phyloP scores from a whole-genome alignment of 345 rosid species.

The Litchi chinensis region DNA sequence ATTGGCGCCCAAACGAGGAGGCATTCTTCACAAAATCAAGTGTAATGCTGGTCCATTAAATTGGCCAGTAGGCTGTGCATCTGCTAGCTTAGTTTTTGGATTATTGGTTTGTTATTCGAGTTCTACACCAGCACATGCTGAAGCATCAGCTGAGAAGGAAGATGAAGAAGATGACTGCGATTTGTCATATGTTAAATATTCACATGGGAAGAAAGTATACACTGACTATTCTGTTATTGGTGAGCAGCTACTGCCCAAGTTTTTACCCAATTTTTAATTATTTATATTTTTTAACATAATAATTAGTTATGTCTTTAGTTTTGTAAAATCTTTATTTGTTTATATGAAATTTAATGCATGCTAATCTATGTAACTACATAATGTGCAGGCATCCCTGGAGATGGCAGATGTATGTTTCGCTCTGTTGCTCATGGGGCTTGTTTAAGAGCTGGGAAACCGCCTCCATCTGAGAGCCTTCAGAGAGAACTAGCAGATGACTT shows the following conservation, averaged over 20 bases:
- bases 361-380: conserved; percentile 15
- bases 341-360: conserved; percentile 8
- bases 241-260: conserved; percentile 40
- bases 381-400: conserved; percentile 88
- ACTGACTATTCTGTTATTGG: conserved; percentile 84
- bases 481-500: conserved; percentile 86
- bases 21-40: conserved; percentile 40
- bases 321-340: not conserved
- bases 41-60: conserved; percentile 42
- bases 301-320: not conserved
- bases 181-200: conserved; percentile 34
- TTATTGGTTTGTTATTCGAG: conserved; percentile 69
- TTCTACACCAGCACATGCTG: conserved; percentile 62
- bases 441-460: conserved; percentile 59
- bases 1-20: conserved; percentile 45
- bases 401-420: conserved; percentile 96
- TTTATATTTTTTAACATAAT: not conserved
- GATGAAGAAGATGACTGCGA: conserved; percentile 34
- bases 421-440: conserved; percentile 90
- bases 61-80: conserved; percentile 50
- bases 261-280: conserved; percentile 1
- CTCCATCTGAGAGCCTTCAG: conserved; percentile 70
- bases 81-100: conserved; percentile 57
- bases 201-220: conserved; percentile 76
- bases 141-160: conserved; percentile 46